Evolutionary conservation across 2,329 filamentous ascomycete genomes (phyloP).

Genomic region (Albophoma yamanashiensis): DNA sequence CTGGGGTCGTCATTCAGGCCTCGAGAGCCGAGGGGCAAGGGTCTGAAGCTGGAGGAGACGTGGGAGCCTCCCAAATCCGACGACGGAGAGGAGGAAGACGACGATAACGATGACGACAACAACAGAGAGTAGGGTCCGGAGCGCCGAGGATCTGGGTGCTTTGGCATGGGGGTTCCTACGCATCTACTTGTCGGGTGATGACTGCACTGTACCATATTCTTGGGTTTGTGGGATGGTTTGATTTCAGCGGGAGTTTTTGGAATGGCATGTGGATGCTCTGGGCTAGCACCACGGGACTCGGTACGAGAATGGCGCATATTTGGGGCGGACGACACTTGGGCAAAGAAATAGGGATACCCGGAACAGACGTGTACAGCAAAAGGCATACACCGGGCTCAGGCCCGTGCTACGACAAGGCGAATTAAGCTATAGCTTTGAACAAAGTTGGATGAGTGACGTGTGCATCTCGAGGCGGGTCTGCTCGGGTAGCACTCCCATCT

Average conservation of each 20-base stretch:
- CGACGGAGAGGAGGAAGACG: conserved; percentile 42
- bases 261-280: background rate
- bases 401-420: background rate
- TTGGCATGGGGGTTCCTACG: background rate
- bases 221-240: background rate
- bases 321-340: background rate
- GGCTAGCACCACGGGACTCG: background rate
- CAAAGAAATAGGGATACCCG: background rate
- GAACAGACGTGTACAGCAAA: background rate
- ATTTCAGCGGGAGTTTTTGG: background rate
- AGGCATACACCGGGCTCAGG: background rate
- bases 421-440: background rate
- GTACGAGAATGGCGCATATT: background rate
- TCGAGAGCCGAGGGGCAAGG: conserved; percentile 50
- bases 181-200: background rate
- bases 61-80: conserved; percentile 61
- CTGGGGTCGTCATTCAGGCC: conserved; percentile 37
- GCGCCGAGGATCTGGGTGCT: background rate
- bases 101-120: conserved; percentile 26
- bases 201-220: background rate
- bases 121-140: conserved; percentile 17
- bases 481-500: too few relatives aligned
- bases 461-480: background rate
- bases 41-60: conserved; percentile 71
- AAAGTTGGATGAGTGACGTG: background rate